Evolutionary conservation across 2,329 filamentous ascomycete genomes (phyloP).

Genomic region (Xylaria sp.): DNA sequence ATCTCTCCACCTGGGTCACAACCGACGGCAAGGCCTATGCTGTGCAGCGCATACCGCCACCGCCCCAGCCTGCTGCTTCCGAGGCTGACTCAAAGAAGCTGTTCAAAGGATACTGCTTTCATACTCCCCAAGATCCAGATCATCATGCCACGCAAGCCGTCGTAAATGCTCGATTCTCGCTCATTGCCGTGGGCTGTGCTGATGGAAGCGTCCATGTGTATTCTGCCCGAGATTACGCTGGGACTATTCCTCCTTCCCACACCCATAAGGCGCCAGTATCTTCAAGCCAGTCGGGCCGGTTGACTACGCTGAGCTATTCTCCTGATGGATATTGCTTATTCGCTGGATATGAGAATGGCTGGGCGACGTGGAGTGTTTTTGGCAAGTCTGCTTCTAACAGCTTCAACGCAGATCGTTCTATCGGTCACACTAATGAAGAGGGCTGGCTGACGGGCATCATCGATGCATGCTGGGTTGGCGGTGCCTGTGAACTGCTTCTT

Average conservation of each 20-base stretch:
- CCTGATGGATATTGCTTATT: slow-evolving; percentile 97
- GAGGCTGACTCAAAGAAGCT: slow-evolving; percentile 70
- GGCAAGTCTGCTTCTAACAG: slow-evolving; percentile 89
- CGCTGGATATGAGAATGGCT: slow-evolving; percentile 90
- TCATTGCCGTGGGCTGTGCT: slow-evolving; percentile 86
- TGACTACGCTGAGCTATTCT: slow-evolving; percentile 85
- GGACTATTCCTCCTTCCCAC: slow-evolving; percentile 91
- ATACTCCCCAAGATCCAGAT: slow-evolving; percentile 70
- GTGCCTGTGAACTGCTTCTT: slow-evolving; percentile 86
- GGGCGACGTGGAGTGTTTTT: slow-evolving; percentile 98
- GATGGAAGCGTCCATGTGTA: slow-evolving; percentile 90
- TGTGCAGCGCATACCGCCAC: slow-evolving; percentile 74
- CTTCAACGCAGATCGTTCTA: slow-evolving; percentile 75
- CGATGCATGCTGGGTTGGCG: slow-evolving; percentile 86
- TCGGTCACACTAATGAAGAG: slow-evolving; percentile 77
- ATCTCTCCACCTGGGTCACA: slow-evolving; percentile 91
- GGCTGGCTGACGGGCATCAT: slow-evolving; percentile 84
- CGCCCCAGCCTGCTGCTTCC: slow-evolving; percentile 52
- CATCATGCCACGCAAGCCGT: slow-evolving; percentile 77
- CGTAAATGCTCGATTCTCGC: slow-evolving; percentile 93
- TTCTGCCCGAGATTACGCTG: slow-evolving; percentile 89
- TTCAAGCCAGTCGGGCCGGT: slow-evolving; percentile 70
- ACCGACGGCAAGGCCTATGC: slow-evolving; percentile 89
- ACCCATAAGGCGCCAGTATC: slow-evolving; percentile 77
- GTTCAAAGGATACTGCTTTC: slow-evolving; percentile 93